These are phyloP conservation scores for Stentor roeselii DNA, from an alignment of 73 alveolate species.

Conservation along the genomic window DNA sequence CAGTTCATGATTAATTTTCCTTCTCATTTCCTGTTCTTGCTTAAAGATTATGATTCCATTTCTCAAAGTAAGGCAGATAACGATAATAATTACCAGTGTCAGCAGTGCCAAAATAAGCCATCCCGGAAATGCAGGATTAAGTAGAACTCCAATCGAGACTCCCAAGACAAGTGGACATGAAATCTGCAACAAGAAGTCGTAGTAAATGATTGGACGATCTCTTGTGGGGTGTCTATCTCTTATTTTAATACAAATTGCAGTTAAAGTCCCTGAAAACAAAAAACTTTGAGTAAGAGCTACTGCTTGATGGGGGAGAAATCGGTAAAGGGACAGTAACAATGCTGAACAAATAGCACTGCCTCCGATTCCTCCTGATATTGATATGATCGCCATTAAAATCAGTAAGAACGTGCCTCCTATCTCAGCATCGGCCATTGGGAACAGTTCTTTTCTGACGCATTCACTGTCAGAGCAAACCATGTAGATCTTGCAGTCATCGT, in stretches of 20 bases:
- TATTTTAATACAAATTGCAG: not conserved
- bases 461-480: not conserved
- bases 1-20: not conserved
- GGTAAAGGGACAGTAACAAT: not conserved
- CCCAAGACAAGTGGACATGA: constrained; percentile 11
- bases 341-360: not conserved
- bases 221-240: constrained; percentile 22
- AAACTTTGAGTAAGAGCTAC: not conserved
- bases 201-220: constrained; percentile 17
- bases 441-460: not conserved
- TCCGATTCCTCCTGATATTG: constrained; percentile 12
- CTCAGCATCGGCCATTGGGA: not conserved
- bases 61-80: not conserved
- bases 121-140: not conserved
- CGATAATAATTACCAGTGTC: not conserved
- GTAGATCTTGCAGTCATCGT: not conserved
- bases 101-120: constrained; percentile 23
- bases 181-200: not conserved
- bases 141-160: not conserved
- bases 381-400: not conserved
- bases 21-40: not conserved
- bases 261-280: not conserved
- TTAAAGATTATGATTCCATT: not conserved
- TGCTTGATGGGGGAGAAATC: not conserved
- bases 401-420: not conserved